phyloP scores from a whole-genome alignment of 129 eudicot species.

The Cynara cardunculus region DNA sequence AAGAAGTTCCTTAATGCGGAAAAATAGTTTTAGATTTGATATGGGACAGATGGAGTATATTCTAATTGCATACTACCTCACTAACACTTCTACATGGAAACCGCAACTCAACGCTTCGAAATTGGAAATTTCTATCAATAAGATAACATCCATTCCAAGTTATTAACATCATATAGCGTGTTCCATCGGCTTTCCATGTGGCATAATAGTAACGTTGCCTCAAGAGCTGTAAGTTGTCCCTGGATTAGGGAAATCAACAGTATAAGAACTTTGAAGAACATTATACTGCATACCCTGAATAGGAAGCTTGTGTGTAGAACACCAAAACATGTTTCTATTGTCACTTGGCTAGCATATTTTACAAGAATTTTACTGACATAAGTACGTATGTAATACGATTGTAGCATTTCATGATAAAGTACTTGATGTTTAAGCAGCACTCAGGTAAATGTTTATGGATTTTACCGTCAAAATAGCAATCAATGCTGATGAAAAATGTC shows the following conservation, averaged over 20 bases:
- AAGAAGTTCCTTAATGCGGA: conserved; percentile 1
- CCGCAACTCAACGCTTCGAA: conserved; percentile 59
- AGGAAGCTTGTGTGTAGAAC: neutral
- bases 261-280: conserved; percentile 15
- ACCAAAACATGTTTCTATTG: neutral
- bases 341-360: neutral
- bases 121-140: conserved; percentile 59
- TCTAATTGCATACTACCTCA: conserved; percentile 37
- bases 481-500: neutral
- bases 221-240: conserved; percentile 57
- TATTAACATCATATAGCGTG: conserved; percentile 63
- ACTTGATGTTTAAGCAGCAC: neutral
- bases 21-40: neutral
- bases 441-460: neutral
- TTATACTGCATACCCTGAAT: neutral
- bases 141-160: conserved; percentile 61
- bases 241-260: conserved; percentile 6
- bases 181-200: conserved; percentile 83
- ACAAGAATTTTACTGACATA: neutral
- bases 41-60: neutral
- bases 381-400: neutral
- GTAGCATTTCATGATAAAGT: neutral
- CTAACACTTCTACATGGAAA: conserved; percentile 56
- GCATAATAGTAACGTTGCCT: conserved; percentile 72
- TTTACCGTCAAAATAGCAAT: neutral